Evolutionary conservation across 805 yeast genomes (phyloP).

Genomic region (Cephaloascus albidus): DNA sequence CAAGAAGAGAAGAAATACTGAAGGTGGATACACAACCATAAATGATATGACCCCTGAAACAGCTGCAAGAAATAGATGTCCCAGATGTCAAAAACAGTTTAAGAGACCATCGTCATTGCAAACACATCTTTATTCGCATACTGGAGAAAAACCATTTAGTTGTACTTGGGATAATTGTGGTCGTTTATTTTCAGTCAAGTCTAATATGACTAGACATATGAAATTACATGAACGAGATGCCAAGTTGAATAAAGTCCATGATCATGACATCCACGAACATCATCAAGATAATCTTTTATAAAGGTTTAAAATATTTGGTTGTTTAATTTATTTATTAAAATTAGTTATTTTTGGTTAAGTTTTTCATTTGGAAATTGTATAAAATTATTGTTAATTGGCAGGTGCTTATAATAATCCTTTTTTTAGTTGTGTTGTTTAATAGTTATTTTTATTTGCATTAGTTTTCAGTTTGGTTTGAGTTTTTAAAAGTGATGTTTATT

Average conservation of each 20-base stretch:
- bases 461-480: background rate
- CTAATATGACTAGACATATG: conserved; percentile 75
- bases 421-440: background rate
- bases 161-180: conserved; percentile 55
- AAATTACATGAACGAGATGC: conserved; percentile 42
- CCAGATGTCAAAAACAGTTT: conserved; percentile 65
- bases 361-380: background rate
- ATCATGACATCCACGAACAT: background rate
- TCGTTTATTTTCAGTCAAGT: conserved; percentile 62
- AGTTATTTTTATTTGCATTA: background rate
- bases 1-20: conserved; percentile 11
- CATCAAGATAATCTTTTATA: background rate
- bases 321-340: too few relatives aligned
- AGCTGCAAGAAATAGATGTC: conserved; percentile 36
- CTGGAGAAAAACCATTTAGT: conserved; percentile 24
- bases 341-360: too few relatives aligned
- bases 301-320: too few relatives aligned
- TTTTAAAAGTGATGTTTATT: background rate
- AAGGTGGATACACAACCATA: conserved; percentile 12
- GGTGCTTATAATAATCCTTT: background rate
- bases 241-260: background rate
- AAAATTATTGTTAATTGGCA: background rate
- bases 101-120: conserved; percentile 76
- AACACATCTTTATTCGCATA: conserved; percentile 71
- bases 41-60: conserved; percentile 32